phyloP scores from a whole-genome alignment of 2,329 filamentous ascomycete genomes.

The Trichoderma aggressivum region DNA sequence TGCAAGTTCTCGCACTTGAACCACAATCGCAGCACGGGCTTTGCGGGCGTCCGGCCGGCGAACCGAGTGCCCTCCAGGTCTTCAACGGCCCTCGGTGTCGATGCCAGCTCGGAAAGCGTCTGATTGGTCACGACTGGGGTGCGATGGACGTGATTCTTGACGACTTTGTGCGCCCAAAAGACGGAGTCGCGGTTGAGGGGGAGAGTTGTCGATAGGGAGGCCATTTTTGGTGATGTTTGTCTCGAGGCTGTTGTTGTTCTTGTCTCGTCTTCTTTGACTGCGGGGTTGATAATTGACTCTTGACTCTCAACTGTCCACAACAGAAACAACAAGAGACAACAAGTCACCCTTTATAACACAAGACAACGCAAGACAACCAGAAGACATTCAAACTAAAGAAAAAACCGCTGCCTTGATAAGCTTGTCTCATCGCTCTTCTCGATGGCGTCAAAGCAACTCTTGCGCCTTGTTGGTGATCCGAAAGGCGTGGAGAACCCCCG shows the following conservation, averaged over 20 bases:
- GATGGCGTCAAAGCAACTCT: not conserved
- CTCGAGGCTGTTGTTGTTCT: not conserved
- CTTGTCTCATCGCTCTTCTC: not conserved
- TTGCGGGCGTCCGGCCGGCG: constrained; percentile 54
- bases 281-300: not conserved
- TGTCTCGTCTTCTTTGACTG: not conserved
- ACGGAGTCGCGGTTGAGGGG: constrained; percentile 74
- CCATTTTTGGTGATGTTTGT: constrained; percentile 29
- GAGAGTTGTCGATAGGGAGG: constrained; percentile 51
- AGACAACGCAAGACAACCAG: not conserved
- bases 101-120: constrained; percentile 72
- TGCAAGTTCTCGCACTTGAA: constrained; percentile 98
- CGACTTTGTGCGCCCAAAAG: constrained; percentile 65
- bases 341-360: not conserved
- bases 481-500: not conserved
- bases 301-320: not conserved
- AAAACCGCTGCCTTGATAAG: not conserved
- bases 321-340: not conserved
- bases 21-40: constrained; percentile 69
- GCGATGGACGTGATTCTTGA: constrained; percentile 72
- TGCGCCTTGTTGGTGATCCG: not conserved
- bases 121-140: constrained; percentile 80
- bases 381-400: not conserved
- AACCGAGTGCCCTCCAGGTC: constrained; percentile 55
- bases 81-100: constrained; percentile 57